Conservation (phyloP, 306 rosid species). For the Myrica gale region DNA sequence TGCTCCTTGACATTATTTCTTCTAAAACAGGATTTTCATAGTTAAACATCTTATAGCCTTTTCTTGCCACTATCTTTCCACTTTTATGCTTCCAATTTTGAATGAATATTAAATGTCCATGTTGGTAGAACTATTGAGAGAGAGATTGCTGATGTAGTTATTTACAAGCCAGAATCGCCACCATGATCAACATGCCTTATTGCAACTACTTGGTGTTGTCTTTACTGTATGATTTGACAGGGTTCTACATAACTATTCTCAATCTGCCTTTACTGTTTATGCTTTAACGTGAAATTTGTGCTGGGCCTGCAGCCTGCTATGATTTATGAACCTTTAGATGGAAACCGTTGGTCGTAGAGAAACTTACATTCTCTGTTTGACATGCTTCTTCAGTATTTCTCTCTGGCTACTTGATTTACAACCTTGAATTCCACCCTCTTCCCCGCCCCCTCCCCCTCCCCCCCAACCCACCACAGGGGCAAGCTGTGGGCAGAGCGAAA, state of each 20-base stretch:
- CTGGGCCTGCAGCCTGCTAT: not conserved
- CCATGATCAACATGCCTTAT: not conserved
- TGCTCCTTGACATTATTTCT: constrained; percentile 6
- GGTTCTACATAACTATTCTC: not conserved
- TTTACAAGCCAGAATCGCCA: not conserved
- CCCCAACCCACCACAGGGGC: too few species aligned
- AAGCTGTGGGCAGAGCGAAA: too few species aligned
- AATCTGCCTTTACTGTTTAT: not conserved
- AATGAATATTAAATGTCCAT: not conserved
- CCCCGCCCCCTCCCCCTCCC: too few species aligned
- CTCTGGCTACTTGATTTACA: not conserved
- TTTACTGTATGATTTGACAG: not conserved
- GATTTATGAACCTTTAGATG: not conserved
- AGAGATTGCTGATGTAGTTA: not conserved
- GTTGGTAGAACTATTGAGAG: not conserved
- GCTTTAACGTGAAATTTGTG: not conserved
- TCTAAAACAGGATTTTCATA: not conserved
- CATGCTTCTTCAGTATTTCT: not conserved
- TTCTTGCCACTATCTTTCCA: not conserved
- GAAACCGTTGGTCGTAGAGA: not conserved
- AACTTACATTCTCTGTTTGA: not conserved
- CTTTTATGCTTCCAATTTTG: not conserved
- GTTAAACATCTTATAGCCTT: not conserved
- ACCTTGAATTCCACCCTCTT: not conserved
- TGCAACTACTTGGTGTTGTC: not conserved